A percentile compares a stretch with the other conserved stretches of the same genome.
phyloP scores from a whole-genome alignment of 306 rosid species.

The Hippophae rhamnoides region DNA sequence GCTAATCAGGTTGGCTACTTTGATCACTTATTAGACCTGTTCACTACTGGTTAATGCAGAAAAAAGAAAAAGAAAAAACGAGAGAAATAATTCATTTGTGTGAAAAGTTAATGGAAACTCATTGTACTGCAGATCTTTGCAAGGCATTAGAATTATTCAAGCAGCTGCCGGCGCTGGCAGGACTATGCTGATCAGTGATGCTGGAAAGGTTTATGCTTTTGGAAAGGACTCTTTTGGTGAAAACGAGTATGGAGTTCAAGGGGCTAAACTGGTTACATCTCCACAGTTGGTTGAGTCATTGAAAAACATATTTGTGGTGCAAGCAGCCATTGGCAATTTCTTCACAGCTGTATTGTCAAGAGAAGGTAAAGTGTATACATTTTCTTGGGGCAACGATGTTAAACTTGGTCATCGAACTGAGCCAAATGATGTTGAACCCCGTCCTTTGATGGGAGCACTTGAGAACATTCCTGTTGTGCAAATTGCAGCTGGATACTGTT shows the following conservation, averaged over 20 bases:
- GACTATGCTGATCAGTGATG: constrained; percentile 88
- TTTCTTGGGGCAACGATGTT: constrained; percentile 78
- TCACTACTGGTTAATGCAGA: constrained; percentile 18
- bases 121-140: constrained; percentile 73
- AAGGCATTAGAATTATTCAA: constrained; percentile 77
- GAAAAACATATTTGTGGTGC: constrained; percentile 80
- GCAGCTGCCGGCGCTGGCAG: constrained; percentile 87
- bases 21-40: constrained; percentile 10
- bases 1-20: constrained; percentile 58
- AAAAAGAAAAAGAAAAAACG: constrained; percentile 11
- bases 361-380: constrained; percentile 85
- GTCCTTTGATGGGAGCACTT: constrained; percentile 67
- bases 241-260: constrained; percentile 62
- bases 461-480: constrained; percentile 86
- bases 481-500: constrained; percentile 97
- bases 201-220: constrained; percentile 69
- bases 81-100: constrained; percentile 30
- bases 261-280: constrained; percentile 39
- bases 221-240: constrained; percentile 91
- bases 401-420: constrained; percentile 88
- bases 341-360: constrained; percentile 90
- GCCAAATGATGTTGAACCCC: constrained; percentile 62
- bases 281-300: constrained; percentile 74
- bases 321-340: constrained; percentile 90
- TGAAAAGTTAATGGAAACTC: constrained; percentile 38